Evolutionary conservation across 106 monocot genomes (phyloP), one percentile per base, ranked within the genome.

Genomic region (Apostasia shenzhenica): DNA sequence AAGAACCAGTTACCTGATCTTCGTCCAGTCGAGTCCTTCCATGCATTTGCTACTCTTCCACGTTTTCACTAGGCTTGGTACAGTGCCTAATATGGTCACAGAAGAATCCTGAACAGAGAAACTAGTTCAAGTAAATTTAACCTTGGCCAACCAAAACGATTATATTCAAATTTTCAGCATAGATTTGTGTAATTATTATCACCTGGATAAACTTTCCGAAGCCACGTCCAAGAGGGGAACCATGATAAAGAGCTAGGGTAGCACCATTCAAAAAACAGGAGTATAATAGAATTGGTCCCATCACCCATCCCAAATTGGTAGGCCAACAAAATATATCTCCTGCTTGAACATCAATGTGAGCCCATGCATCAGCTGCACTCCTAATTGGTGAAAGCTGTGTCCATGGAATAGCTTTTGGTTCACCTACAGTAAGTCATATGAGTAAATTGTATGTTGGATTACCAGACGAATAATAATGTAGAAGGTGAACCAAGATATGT

Each of bases 131-230:
- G 26, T 26, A 26, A 26, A 26, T 26, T 26, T 26, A 26, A 26
- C 26, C 26, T 26, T 26, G 26, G 26, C 26, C 26, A 26, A 26
- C 26, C 26, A 26, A 26, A 26, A 26, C 26, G 26, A 26, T 26
- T 26, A 26, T 26, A 26, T 26, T 26, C 26, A 26, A 26, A 42
- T 62, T 37, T 5, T 58, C 9, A 61, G 10, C 3, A 5, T 68
- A 4, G 8, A 47, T 39, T 37, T 9, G 47, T 10, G 54, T 59
- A 13, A 13, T 45, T 45, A 42, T 57, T 10, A 11, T 55, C 55
- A 94, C 94, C 86, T 94, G 94, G 57, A 94, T 67, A 85, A 94
- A 94, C 76, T 91, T 95, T 41, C 95, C 91, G 67, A 95, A 95
- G 9, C 73, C 86, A 71, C 54, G 72, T 13, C 76, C 88, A 55